phyloP scores from a whole-genome alignment of 176 grass and related monocot species.

The Zea mays region DNA sequence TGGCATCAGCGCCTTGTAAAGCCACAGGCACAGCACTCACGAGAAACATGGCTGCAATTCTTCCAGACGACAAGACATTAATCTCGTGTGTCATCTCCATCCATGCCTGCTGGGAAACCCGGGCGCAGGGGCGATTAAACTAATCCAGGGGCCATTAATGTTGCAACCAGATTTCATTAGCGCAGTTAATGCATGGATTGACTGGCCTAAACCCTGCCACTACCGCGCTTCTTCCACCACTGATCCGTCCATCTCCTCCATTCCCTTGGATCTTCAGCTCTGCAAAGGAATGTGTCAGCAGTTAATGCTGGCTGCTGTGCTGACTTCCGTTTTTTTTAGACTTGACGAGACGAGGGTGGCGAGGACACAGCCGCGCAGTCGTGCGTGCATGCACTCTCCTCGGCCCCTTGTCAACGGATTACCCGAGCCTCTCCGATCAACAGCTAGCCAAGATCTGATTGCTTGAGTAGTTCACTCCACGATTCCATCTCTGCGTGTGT shows the following conservation, averaged over 20 bases:
- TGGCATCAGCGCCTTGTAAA: background rate
- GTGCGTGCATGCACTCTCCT: constrained; percentile 34
- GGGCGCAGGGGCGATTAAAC: constrained; percentile 28
- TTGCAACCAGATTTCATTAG: constrained; percentile 40
- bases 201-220: constrained; percentile 22
- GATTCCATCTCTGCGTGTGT: background rate
- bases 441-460: background rate
- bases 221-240: background rate
- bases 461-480: background rate
- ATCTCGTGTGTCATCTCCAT: constrained; percentile 16
- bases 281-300: constrained; percentile 42
- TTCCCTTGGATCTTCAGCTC: constrained; percentile 35
- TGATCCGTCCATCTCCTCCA: constrained; percentile 28
- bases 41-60: background rate
- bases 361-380: background rate
- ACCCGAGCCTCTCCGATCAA: background rate
- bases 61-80: constrained; percentile 11
- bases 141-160: constrained; percentile 41
- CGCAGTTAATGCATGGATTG: constrained; percentile 39
- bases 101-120: constrained; percentile 19
- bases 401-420: background rate
- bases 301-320: constrained; percentile 48
- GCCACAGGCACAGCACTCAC: background rate
- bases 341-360: background rate
- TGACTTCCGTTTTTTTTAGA: constrained; percentile 40